Percentiles rank a stretch among this genome's conserved stretches.
Evolutionary conservation across 2,329 filamentous ascomycete genomes (phyloP).

Genomic region (Onygenales sp.): DNA sequence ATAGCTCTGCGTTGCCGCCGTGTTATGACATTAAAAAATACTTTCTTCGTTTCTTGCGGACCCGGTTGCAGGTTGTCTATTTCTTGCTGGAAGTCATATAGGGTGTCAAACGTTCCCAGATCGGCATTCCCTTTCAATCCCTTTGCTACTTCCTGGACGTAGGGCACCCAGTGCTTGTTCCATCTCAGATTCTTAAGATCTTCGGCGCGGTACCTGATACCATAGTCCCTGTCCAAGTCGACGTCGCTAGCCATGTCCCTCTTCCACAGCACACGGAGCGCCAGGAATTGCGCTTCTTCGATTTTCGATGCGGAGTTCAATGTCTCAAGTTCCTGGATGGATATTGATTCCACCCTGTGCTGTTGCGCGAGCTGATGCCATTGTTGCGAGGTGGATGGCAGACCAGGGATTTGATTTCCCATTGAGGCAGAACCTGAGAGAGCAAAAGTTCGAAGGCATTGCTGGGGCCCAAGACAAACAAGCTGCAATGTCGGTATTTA

Average conservation of each 20-base stretch:
- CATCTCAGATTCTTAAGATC: not conserved
- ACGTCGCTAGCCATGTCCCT: not conserved
- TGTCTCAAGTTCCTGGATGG: not conserved
- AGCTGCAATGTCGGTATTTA: not conserved
- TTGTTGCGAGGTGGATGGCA: not conserved
- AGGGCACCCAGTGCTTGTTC: not conserved
- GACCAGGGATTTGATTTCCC: not conserved
- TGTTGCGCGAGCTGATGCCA: not conserved
- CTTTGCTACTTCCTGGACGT: not conserved
- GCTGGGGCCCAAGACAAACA: not conserved
- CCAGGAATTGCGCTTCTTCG: conserved; percentile 3
- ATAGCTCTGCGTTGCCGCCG: not conserved
- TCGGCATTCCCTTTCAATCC: not conserved
- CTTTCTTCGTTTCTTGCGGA: not conserved
- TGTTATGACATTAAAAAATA: not conserved
- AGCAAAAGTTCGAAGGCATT: not conserved
- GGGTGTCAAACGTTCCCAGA: conserved; percentile 3
- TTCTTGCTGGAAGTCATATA: conserved; percentile 1
- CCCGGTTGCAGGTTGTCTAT: not conserved
- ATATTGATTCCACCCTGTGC: not conserved
- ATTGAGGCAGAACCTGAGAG: not conserved
- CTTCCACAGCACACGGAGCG: conserved; percentile 6
- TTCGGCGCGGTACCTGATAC: not conserved
- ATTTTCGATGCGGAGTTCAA: conserved; percentile 9
- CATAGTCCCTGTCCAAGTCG: not conserved